Evolutionary conservation across 2,329 filamentous ascomycete species (phyloP), one percentile per base, ranked within the genome.

Genomic region (Thelonectria rubi): DNA sequence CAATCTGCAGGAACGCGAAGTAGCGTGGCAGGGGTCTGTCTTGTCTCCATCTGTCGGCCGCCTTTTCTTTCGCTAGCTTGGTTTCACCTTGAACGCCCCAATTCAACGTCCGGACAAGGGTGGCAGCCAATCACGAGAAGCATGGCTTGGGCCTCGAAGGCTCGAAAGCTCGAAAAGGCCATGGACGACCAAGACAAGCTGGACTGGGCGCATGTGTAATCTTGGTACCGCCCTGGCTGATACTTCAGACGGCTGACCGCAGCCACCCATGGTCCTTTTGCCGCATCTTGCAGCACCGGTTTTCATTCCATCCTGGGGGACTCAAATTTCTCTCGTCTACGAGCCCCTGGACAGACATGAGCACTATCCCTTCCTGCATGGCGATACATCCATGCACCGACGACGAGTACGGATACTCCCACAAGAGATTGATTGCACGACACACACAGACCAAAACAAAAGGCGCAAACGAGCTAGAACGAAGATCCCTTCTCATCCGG

Each of bases 1-100:
- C 53, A 47, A 55, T 47, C 48, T 61, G 58, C 58, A 61, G 58
- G 58, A 57, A 61, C 53, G 58, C 58, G 48, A 34, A 45, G 53
- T 37, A 48, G 58, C 48, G 24, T 39, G 48, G 34, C 58, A 61
- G 53, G 58, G 58, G 34, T 55, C 11, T 18, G 39, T 49, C 30
- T 47, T 26, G 45, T 12, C 42, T 21, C 42, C 42, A 45, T 20
- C 11, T 14, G 46, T 30, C 52, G 39, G 24, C 26, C 50, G 39
- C 51, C 51, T 47, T 37, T 60, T 46, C 26, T 30, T 10, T 43
- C 26, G 48, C 48, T 61, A 61, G 58, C 53, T 47, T 14, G 17
- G 58, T 61, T 61, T 61, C 58, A 61, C 30, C 18, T 56, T 47
- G 24, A 50, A 17, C 17, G 43, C 39, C 50, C 50, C 46, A 49